Evolutionary conservation across 495 filamentous ascomycete species (phyloP), one percentile per base, ranked within the genome.

Genomic region (Pyrenula massariospora): DNA sequence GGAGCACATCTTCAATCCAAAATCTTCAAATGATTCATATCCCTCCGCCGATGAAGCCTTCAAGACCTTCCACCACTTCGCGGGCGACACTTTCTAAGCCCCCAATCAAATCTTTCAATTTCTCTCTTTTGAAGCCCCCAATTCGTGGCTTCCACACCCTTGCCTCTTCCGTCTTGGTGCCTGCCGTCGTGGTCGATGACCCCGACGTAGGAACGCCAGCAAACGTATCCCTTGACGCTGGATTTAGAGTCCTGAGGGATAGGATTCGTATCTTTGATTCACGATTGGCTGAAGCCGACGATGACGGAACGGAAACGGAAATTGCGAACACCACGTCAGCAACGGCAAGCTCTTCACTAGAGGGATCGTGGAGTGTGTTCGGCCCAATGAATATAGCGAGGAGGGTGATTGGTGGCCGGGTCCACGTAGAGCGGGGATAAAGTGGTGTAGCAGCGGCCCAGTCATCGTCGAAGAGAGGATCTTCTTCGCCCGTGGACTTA

Each of bases 391-490:
- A 80, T 68, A 95, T 86, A 15, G 96, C 89, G 8, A 98, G 84
- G 5, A 97, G 75, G 2, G 90, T 96, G 56, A 98, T 77, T 1
- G 93, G 91, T 20, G 94, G 90, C 24, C 25, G 48, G 22, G 22
- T 21, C 23, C 21, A 20, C 25, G 58, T 59, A 49, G 66, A 56
- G 42, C 78, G 74, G 1, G 87, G 82, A 72, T 91, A 99, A 21
- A 99, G 75, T 53, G 84, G 81, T 47, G 81, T 68, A 1, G 90
- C 81, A 31, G 84, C 87, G 36, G 84, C 87, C 94, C 94, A 99
- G 70, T 99, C 93, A 72, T 99, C 94, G 75, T 96, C 86, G 75
- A 99, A 97, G 63, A 95, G 83, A 1, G 94, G 94, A 63, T 99
- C 94, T 72, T 99, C 93, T 66, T 95, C 91, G 55, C 77, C 77